Evolutionary conservation across 441 rosid species (phyloP).

Genomic region (Erysimum pusillum): DNA sequence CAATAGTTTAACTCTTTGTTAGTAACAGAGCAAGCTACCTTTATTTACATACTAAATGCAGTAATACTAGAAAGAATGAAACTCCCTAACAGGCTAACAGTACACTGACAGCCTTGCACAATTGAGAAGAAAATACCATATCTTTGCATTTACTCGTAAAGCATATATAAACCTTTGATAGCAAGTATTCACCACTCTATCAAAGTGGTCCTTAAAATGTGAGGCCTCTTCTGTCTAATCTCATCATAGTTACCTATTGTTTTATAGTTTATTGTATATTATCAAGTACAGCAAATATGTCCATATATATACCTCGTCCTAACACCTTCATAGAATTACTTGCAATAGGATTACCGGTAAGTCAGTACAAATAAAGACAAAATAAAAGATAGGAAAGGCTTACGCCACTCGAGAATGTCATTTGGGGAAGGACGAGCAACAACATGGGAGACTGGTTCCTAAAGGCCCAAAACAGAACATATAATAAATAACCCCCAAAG

Average conservation of each 20-base stretch:
- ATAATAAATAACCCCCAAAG: conserved; percentile 22
- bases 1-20: conserved; percentile 30
- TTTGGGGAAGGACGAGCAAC: conserved; percentile 95
- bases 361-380: background rate
- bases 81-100: conserved; percentile 26
- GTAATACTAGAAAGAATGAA: conserved; percentile 3
- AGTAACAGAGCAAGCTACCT: conserved; percentile 11
- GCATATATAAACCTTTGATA: conserved; percentile 5
- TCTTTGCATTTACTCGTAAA: background rate
- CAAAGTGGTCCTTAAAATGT: background rate
- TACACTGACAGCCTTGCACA: conserved; percentile 11
- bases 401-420: conserved; percentile 99
- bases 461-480: conserved; percentile 47
- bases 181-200: conserved; percentile 12
- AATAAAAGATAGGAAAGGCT: conserved; percentile 45
- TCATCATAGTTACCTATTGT: background rate
- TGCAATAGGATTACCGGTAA: background rate
- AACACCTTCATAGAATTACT: conserved; percentile 5
- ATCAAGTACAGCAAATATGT: conserved; percentile 1
- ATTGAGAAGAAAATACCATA: conserved; percentile 10
- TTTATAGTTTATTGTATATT: conserved; percentile 24
- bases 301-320: conserved; percentile 28
- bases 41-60: conserved; percentile 12
- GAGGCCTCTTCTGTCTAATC: conserved; percentile 7
- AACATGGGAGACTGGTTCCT: conserved; percentile 97